A percentile compares a stretch with the other conserved stretches of the same genome.
phyloP scores from a whole-genome alignment of 2,329 filamentous ascomycete genomes.

The Epichloe hybrida region DNA sequence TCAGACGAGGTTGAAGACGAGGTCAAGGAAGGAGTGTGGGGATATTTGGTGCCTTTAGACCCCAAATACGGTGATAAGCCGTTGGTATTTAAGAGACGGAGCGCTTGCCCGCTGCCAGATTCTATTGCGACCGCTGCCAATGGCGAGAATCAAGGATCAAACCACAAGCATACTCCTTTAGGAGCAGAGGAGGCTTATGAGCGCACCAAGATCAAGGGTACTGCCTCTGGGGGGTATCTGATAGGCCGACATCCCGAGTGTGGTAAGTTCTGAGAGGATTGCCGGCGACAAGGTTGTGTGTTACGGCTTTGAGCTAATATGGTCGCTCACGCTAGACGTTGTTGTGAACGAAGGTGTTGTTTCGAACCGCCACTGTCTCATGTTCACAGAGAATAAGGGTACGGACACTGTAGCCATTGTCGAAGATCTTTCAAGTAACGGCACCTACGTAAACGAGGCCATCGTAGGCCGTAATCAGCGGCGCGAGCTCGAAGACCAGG shows the following conservation, averaged over 20 bases:
- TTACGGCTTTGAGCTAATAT: neutral
- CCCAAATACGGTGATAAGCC: constrained; percentile 52
- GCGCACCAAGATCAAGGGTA: constrained; percentile 43
- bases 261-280: constrained; percentile 40
- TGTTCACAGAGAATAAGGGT: constrained; percentile 49
- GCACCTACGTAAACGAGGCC: constrained; percentile 89
- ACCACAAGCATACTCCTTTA: constrained; percentile 31
- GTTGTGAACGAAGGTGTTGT: constrained; percentile 65
- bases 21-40: constrained; percentile 78
- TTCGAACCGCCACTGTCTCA: constrained; percentile 70
- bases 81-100: constrained; percentile 59
- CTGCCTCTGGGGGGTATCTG: constrained; percentile 70
- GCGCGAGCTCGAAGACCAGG: constrained; percentile 74
- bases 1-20: constrained; percentile 80
- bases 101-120: constrained; percentile 50
- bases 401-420: constrained; percentile 56
- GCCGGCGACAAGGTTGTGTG: neutral
- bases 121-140: constrained; percentile 23
- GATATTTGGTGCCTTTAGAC: constrained; percentile 78
- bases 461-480: constrained; percentile 85
- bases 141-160: constrained; percentile 22
- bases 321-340: constrained; percentile 36
- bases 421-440: constrained; percentile 90
- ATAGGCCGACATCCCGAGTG: constrained; percentile 91
- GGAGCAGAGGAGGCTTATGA: constrained; percentile 49